Evolutionary conservation across 2,329 filamentous ascomycete species (phyloP).

Genomic region (Teratosphaeria epicoccoides): DNA sequence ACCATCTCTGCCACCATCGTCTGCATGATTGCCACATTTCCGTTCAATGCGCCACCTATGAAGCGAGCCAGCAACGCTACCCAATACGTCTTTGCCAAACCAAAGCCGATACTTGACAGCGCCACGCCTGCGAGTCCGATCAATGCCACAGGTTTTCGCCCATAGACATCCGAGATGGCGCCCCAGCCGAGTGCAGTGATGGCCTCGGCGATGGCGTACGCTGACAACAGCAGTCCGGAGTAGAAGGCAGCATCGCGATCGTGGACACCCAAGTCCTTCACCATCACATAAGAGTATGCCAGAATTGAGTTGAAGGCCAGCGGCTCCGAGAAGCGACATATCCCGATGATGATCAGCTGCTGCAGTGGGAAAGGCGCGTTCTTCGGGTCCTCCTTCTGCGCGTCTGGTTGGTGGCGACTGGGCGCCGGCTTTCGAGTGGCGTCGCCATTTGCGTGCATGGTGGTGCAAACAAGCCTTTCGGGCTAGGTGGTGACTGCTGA

Average conservation of each 20-base stretch:
- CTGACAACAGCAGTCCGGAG: conserved; percentile 73
- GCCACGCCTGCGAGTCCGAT: conserved; percentile 70
- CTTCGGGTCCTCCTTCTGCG: neutral
- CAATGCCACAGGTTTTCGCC: conserved; percentile 72
- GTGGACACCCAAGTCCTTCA: conserved; percentile 53
- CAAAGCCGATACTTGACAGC: conserved; percentile 69
- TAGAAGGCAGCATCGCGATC: conserved; percentile 72
- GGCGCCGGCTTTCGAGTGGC: neutral
- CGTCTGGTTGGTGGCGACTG: neutral
- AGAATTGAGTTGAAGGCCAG: conserved; percentile 66
- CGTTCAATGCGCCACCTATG: conserved; percentile 70
- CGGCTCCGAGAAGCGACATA: neutral
- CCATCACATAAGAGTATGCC: conserved; percentile 74
- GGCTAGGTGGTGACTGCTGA: neutral
- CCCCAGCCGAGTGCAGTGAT: conserved; percentile 80
- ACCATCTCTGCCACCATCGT: conserved; percentile 85
- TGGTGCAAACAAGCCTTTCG: neutral
- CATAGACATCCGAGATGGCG: conserved; percentile 64
- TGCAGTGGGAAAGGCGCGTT: neutral
- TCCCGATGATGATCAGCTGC: neutral
- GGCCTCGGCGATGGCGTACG: conserved; percentile 70
- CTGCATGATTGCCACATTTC: conserved; percentile 63
- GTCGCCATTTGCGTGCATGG: neutral
- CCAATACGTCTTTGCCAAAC: conserved; percentile 72
- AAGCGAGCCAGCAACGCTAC: conserved; percentile 63